These are phyloP conservation scores for Sistotremastrum suecicum DNA, from an alignment of 768 basidiomycete genomes.

Conservation along the genomic window DNA sequence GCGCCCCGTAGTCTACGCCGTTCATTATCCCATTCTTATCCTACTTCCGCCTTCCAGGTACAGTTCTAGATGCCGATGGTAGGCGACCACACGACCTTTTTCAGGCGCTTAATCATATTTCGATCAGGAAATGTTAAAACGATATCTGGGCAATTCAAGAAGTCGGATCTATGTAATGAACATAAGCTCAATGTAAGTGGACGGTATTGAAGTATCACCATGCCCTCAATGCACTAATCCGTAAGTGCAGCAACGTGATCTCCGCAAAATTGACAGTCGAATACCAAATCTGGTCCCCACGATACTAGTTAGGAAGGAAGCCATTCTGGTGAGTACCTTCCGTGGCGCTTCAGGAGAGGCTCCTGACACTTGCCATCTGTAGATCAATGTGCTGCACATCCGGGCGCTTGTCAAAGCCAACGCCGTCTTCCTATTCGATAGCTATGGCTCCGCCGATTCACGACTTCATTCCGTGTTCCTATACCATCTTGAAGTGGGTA, in stretches of 20 bases:
- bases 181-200: conserved; percentile 77
- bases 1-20: conserved; percentile 20
- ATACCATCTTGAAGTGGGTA: conserved; percentile 56
- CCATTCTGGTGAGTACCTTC: conserved; percentile 53
- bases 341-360: neutral
- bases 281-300: conserved; percentile 91
- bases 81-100: conserved; percentile 13
- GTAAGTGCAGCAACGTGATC: conserved; percentile 66
- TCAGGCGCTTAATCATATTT: conserved; percentile 7
- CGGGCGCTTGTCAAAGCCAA: conserved; percentile 91
- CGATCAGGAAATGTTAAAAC: conserved; percentile 66
- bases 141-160: conserved; percentile 81
- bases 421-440: conserved; percentile 82
- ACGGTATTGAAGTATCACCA: conserved; percentile 4
- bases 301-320: conserved; percentile 78
- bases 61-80: conserved; percentile 78
- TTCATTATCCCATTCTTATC: conserved; percentile 8
- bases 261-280: conserved; percentile 91
- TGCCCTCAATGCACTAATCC: conserved; percentile 8
- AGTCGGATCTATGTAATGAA: conserved; percentile 75
- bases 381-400: conserved; percentile 92
- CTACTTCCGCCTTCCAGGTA: conserved; percentile 36
- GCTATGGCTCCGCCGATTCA: conserved; percentile 78
- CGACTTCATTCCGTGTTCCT: conserved; percentile 76
- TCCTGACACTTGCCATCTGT: conserved; percentile 1